These are phyloP conservation scores for Gamsiella multidivaricata DNA, from an alignment of 192 early-diverging fungal species.

Conservation along the genomic window DNA sequence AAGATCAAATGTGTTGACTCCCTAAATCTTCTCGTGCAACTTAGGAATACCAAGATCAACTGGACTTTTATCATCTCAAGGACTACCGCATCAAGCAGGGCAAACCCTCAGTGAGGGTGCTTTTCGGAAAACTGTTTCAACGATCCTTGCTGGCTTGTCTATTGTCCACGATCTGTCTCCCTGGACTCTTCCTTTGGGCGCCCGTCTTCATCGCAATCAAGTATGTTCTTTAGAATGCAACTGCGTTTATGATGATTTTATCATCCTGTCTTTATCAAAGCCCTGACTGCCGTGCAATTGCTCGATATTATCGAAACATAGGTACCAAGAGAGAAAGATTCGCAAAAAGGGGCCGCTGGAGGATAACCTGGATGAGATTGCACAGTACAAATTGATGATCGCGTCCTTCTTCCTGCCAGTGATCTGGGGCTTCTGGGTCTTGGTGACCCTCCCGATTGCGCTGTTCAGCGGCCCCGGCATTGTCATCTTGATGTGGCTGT, in stretches of 20 bases:
- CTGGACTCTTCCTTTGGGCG: slow-evolving; percentile 46
- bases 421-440: slow-evolving; percentile 48
- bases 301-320: not conserved
- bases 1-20: too few species aligned
- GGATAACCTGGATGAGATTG: slow-evolving; percentile 58
- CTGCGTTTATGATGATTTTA: not conserved
- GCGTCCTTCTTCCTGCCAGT: slow-evolving; percentile 44
- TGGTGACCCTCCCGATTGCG: slow-evolving; percentile 46
- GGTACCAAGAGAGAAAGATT: slow-evolving; percentile 51
- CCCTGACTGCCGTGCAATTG: too few species aligned
- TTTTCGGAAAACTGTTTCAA: slow-evolving; percentile 31
- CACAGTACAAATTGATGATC: slow-evolving; percentile 58
- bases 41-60: slow-evolving; percentile 55
- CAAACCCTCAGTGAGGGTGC: slow-evolving; percentile 21
- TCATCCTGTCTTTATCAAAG: not conserved
- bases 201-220: slow-evolving; percentile 54
- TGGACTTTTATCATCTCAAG: slow-evolving; percentile 54
- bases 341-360: slow-evolving; percentile 44
- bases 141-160: slow-evolving; percentile 37
- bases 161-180: slow-evolving; percentile 38
- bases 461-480: slow-evolving; percentile 45
- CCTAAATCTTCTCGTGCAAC: not conserved
- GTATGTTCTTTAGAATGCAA: too few species aligned
- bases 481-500: slow-evolving; percentile 55
- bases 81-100: slow-evolving; percentile 53